Base-by-base conservation (phyloP, 805 yeast genomes). In the Candida taoyuanica region DNA sequence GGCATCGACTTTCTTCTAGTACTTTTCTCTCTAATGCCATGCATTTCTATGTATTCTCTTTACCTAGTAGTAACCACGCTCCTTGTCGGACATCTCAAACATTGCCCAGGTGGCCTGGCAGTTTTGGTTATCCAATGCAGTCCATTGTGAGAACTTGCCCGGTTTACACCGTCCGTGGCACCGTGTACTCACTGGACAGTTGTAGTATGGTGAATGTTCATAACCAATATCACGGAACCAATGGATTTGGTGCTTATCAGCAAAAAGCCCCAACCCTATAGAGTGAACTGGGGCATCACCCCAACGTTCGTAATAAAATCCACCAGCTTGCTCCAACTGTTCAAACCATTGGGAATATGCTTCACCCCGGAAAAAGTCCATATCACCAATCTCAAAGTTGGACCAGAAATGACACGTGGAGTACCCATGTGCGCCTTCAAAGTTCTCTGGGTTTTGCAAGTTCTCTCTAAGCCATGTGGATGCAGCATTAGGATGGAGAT, bases 251-350 rank as follows among this genome's bases (percentile, higher is more conserved):
- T 65, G 58, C 49, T 74, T 80, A 49, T 82, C 87, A 7, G 81
- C 85, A 55, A 87, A 84, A 36, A 85, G 55, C 7, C 77, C 74
- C 25, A 85, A 60, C 0, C 91, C 95, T 31, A 87, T 53, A 3
- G 88, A 76, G 56, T 85, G 93, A 2, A 86, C 93, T 0, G 95
- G 95, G 0, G 95, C 95, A 64, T 86, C 96, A 3, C 95, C 95
- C 95, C 95, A 86, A 40, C 95, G 63, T 58, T 88, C 96, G 52
- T 87, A 87, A 58, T 85, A 87, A 53, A 86, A 86, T 4, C 91
- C 91, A 15, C 94, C 93, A 1, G 78, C 60, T 4, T 67, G 44
- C 40, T 86, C 95, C 28, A 87, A 62, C 51, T 67, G 63, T 23
- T 80, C 63, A 52, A 81, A 75, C 76, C 83, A 86, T 11, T 62